Base-by-base conservation (phyloP, 805 yeast genomes). In the Candida chauliodis region DNA sequence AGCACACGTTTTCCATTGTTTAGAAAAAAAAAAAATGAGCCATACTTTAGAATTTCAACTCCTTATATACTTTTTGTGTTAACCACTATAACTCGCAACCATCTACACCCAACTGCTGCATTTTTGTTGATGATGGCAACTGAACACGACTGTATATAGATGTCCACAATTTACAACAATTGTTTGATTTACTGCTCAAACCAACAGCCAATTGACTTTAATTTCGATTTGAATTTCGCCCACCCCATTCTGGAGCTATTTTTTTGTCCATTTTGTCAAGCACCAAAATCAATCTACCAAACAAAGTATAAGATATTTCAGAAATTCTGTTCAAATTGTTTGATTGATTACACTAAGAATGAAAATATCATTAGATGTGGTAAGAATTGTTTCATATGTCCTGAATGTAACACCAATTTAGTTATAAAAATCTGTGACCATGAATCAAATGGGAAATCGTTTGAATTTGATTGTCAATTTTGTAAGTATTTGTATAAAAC, bases 361-460 rank as follows among this genome's bases (percentile, higher is more conserved):
- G 34, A 41, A 7, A 30, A 39, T 14, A 56, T 31, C 10, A 22
- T 38, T 4, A 42, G 46, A 28, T 68, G 73, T 42, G 43, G 53
- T n/a, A 61, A 58, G 36, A 68, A 61, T 43, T 68, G 73, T 45
- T 66, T 66, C 38, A 53, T 47, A 19, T 68, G 73, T 41, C 73
- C 73, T 1, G 32, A 42, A 5, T 68, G 73, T 42, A 35, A 44
- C 2, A 47, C 66, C 0, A 51, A 54, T 22, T 39, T 66, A 9
- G 23, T 52, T 2, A 58, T 66, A 5, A 44, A 27, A 33, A 51
- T 45, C 36, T 45, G 23, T 16, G 40, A 50, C 29, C 42, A 43
- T 30, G 28, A 31, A 8, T 17, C 38, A 10, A 31, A 43, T 23
- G 49, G 50, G 9, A 72, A 70, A 44, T 38, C 53, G 2, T 73